phyloP scores from a whole-genome alignment of 2,329 filamentous ascomycete genomes.

The Parastagonospora avenae region DNA sequence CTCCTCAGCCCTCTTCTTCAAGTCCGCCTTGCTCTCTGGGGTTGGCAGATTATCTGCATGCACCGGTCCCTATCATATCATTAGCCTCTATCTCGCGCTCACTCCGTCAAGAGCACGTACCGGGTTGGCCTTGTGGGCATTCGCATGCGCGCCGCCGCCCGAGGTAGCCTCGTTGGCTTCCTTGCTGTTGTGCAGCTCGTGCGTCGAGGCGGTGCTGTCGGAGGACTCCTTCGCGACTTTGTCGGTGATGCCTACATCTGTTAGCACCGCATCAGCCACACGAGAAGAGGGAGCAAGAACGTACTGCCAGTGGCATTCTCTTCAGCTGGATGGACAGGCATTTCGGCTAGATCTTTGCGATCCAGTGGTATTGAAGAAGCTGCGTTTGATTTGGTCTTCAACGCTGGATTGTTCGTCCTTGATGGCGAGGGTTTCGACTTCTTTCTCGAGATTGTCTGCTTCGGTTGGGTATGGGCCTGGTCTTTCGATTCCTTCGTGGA shows the following conservation, averaged over 20 bases:
- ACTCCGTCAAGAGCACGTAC: conserved; percentile 27
- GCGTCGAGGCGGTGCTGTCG: conserved; percentile 47
- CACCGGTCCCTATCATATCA: conserved; percentile 47
- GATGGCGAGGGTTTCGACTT: conserved; percentile 10
- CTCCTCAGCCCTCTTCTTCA: conserved; percentile 57
- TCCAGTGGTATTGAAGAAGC: conserved; percentile 14
- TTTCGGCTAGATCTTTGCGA: conserved; percentile 29
- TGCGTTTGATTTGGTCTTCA: conserved; percentile 11
- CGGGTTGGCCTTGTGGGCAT: conserved; percentile 51
- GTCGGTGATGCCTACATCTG: conserved; percentile 49
- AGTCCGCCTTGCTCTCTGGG: conserved; percentile 55
- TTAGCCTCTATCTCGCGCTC: conserved; percentile 9
- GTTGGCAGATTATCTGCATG: conserved; percentile 52
- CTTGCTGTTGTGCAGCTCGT: conserved; percentile 42
- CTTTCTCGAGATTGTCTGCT: conserved; percentile 10
- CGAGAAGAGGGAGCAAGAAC: conserved; percentile 12
- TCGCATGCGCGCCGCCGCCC: conserved; percentile 38
- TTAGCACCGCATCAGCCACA: background rate
- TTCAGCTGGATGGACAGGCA: conserved; percentile 52
- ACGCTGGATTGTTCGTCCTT: background rate
- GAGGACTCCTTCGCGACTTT: conserved; percentile 52
- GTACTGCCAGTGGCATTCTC: conserved; percentile 48
- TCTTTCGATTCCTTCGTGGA: conserved; percentile 3
- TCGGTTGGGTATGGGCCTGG: background rate
- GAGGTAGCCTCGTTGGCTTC: conserved; percentile 38